phyloP scores from a whole-genome alignment of 257 asterid species.

The Primulina eburnea region DNA sequence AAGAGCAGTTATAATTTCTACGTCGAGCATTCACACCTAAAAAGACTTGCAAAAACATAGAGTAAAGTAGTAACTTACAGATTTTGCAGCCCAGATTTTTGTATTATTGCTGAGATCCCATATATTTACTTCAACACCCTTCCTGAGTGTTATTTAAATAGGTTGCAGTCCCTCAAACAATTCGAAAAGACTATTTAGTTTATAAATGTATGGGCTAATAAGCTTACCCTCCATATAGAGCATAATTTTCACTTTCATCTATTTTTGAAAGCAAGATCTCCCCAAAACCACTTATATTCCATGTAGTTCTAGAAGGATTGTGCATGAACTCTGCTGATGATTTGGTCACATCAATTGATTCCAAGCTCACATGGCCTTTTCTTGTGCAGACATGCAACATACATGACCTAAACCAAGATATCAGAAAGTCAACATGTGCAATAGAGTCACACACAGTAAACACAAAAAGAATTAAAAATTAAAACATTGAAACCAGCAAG shows the following conservation, averaged over 20 bases:
- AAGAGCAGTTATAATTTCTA: background rate
- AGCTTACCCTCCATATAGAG: conserved; percentile 90
- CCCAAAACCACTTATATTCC: conserved; percentile 71
- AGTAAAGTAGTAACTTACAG: conserved; percentile 46
- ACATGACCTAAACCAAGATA: conserved; percentile 49
- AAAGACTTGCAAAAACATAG: conserved; percentile 4
- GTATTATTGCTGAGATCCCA: conserved; percentile 70
- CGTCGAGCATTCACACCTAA: background rate
- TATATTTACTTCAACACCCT: conserved; percentile 80
- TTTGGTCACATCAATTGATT: conserved; percentile 40
- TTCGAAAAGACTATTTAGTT: background rate
- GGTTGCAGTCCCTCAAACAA: background rate
- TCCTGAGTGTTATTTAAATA: conserved; percentile 42
- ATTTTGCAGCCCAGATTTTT: conserved; percentile 77
- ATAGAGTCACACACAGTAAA: background rate
- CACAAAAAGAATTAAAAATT: too few species aligned
- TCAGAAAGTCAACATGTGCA: conserved; percentile 10
- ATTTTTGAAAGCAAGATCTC: conserved; percentile 61
- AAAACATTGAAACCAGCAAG: background rate
- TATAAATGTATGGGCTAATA: background rate
- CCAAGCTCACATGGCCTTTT: conserved; percentile 60
- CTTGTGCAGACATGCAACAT: conserved; percentile 64
- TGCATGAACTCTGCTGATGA: conserved; percentile 33
- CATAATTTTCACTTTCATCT: conserved; percentile 60
- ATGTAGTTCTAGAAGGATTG: conserved; percentile 47